These are phyloP conservation scores for Pichia sp. DNA, from an alignment of 1,139 yeast genomes.

Conservation along the genomic window DNA sequence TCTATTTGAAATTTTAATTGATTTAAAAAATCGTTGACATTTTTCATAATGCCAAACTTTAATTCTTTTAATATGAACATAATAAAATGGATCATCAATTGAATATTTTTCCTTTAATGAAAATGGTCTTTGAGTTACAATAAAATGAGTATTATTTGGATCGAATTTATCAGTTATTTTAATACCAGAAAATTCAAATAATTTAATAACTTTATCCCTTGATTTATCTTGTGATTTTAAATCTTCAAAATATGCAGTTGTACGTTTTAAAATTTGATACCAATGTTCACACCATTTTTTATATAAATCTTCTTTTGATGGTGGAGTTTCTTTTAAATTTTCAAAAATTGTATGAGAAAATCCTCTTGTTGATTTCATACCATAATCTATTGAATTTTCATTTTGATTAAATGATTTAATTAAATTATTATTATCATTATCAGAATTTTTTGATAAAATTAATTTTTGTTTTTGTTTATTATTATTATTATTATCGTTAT, in stretches of 20 bases:
- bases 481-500: neutral
- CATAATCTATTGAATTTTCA: slow-evolving; percentile 7
- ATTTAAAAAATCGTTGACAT: slow-evolving; percentile 70
- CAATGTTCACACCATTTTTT: slow-evolving; percentile 31
- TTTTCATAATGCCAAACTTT: slow-evolving; percentile 90
- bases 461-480: neutral
- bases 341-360: slow-evolving; percentile 22
- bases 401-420: slow-evolving; percentile 7
- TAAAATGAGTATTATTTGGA: slow-evolving; percentile 27
- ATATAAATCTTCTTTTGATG: slow-evolving; percentile 26
- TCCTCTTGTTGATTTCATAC: slow-evolving; percentile 15
- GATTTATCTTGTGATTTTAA: slow-evolving; percentile 21
- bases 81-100: slow-evolving; percentile 55
- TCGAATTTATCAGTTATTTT: slow-evolving; percentile 25
- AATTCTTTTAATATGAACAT: slow-evolving; percentile 54
- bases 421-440: neutral
- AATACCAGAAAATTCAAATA: slow-evolving; percentile 28
- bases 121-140: slow-evolving; percentile 56
- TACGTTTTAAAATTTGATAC: slow-evolving; percentile 26
- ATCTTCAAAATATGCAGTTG: slow-evolving; percentile 28
- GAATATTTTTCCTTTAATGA: slow-evolving; percentile 31
- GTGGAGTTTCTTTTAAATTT: slow-evolving; percentile 31
- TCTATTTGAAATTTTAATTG: slow-evolving; percentile 41
- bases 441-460: neutral
- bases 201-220: slow-evolving; percentile 23